phyloP scores from a whole-genome alignment of 169 alveolate species.

The Babesia ovis region DNA sequence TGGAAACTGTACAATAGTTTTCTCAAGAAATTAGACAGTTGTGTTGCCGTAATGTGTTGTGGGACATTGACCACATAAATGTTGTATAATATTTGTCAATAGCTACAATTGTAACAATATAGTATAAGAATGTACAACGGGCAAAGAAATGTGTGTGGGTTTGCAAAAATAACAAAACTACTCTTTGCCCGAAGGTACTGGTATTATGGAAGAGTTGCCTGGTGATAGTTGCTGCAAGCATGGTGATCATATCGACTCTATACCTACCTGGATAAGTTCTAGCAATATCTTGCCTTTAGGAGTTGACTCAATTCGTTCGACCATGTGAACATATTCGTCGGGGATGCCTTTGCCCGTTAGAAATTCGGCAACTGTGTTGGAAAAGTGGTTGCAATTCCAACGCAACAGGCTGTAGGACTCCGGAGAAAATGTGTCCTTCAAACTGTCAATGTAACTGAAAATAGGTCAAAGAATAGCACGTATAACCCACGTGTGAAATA shows the following conservation, averaged over 20 bases:
- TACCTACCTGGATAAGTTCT: constrained; percentile 23
- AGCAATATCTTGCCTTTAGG: constrained; percentile 39
- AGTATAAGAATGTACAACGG: too few species aligned
- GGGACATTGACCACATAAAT: too few species aligned
- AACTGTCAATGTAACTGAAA: constrained; percentile 44
- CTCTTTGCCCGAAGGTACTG: constrained; percentile 13
- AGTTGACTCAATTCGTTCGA: constrained; percentile 18
- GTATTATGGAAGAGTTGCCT: not conserved
- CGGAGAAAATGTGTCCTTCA: constrained; percentile 28
- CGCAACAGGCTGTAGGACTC: constrained; percentile 35
- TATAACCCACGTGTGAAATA: constrained; percentile 35
- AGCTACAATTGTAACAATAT: too few species aligned
- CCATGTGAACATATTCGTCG: constrained; percentile 38
- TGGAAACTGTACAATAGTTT: too few species aligned
- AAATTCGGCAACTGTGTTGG: constrained; percentile 45
- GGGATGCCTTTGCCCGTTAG: constrained; percentile 46
- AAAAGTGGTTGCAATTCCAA: constrained; percentile 57
- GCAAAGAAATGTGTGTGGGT: too few species aligned
- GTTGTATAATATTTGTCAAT: too few species aligned
- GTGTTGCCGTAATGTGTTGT: too few species aligned
- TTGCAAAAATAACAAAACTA: not conserved
- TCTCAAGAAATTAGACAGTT: too few species aligned
- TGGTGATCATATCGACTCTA: not conserved
- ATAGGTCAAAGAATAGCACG: too few species aligned
- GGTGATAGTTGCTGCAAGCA: not conserved